Base-by-base conservation (phyloP, 108 stramenopile genomes). In the Phaeodactylum tricornutum region DNA sequence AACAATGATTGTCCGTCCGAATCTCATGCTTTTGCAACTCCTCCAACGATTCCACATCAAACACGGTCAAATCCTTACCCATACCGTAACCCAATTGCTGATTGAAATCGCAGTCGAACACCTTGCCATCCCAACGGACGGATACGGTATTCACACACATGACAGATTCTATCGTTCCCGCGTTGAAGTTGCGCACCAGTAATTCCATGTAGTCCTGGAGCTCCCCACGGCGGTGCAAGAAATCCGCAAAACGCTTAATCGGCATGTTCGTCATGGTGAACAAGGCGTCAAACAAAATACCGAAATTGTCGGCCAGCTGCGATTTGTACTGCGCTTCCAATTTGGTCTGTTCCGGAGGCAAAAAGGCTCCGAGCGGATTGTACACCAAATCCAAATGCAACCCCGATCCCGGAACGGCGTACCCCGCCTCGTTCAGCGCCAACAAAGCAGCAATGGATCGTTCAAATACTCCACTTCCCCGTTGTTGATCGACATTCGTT, bases 211-310 rank as follows among this genome's bases (percentile, higher is more conserved):
- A 98, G 20, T 94, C 84, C 29, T 88, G 71, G 43, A 98, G 70
- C 55, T 95, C 89, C 14, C 74, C 93, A 21, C 82, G 55, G 23
- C 86, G 84, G 34, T 82, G 66, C 46, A 98, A 57, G 62, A 75
- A 84, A 62, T 98, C 97, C 1, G 94, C 94, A 64, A 96, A 98
- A 20, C 97, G 69, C 59, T 98, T 96, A 44, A 96, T 83, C n/a
- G 96, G 96, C 95, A 98, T 98, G 57, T 98, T 98, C 43, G 97
- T 93, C 57, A 98, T 94, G 45, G 94, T 94, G 40, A 91, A 79
- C 2, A 98, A 66, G 43, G 66, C 50, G 47, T 96, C 85, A 57
- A 96, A 98, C 15, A 71, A 29, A 41, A 98, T 92, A 28, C 92
- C 97, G 57, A 96, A 98, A 17, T 93, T 74, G 3, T 84, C 80